phyloP scores from a whole-genome alignment of 2,329 filamentous ascomycete species.

The Cercospora sp. region DNA sequence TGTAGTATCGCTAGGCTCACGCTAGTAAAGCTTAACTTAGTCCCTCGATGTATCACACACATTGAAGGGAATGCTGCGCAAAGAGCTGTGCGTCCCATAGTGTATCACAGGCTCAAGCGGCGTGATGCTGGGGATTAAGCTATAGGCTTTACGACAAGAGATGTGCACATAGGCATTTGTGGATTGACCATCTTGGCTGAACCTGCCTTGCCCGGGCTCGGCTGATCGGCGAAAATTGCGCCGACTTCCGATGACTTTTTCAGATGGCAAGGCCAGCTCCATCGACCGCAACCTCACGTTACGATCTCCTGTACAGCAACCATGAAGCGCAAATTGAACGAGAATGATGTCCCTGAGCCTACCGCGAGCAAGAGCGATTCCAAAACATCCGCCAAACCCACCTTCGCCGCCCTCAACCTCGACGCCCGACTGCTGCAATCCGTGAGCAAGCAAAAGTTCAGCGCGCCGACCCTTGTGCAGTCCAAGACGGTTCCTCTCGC shows the following conservation, averaged over 20 bases:
- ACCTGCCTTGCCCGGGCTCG: too few species aligned
- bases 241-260: conserved; percentile 1
- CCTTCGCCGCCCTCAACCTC: conserved; percentile 76
- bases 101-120: too few species aligned
- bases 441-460: conserved; percentile 79
- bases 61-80: too few species aligned
- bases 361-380: conserved; percentile 1
- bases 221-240: background rate
- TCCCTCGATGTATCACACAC: too few species aligned
- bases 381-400: conserved; percentile 37
- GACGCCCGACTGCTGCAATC: conserved; percentile 85
- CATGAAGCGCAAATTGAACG: conserved; percentile 55
- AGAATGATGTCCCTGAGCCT: conserved; percentile 48
- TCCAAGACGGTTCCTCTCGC: conserved; percentile 83
- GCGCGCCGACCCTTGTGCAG: conserved; percentile 85
- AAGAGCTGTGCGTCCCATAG: too few species aligned
- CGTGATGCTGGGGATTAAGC: too few species aligned
- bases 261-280: background rate
- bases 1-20: too few species aligned
- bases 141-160: too few species aligned
- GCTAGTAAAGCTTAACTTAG: too few species aligned
- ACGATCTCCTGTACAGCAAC: background rate
- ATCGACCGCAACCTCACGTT: background rate
- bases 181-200: too few species aligned
- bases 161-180: too few species aligned